Conservation (phyloP, 2,329 filamentous ascomycete species). For the Fusarium sp. region DNA sequence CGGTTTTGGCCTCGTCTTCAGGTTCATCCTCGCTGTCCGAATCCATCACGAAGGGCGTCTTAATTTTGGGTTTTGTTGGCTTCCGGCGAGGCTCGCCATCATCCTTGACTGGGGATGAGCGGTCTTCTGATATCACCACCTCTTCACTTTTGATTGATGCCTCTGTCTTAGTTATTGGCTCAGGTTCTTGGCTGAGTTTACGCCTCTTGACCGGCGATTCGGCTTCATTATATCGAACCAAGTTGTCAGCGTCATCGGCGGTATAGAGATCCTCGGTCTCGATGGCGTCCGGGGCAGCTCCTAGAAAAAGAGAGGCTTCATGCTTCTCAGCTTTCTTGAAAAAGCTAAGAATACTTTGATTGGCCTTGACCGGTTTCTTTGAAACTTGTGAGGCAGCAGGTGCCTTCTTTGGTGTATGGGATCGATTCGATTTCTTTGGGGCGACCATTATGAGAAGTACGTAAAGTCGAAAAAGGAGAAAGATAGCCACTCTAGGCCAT, state of each 20-base stretch:
- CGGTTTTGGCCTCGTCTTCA: constrained; percentile 25
- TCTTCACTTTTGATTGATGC: constrained; percentile 18
- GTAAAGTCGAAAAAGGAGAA: neutral
- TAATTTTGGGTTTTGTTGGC: constrained; percentile 45
- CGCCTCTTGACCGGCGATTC: constrained; percentile 51
- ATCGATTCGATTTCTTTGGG: constrained; percentile 52
- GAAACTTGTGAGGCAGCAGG: constrained; percentile 37
- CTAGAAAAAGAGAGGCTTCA: constrained; percentile 70
- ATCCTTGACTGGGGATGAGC: constrained; percentile 53
- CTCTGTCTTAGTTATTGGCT: constrained; percentile 11
- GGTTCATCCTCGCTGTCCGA: constrained; percentile 67
- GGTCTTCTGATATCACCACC: constrained; percentile 40
- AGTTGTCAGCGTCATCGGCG: constrained; percentile 49
- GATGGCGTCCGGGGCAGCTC: constrained; percentile 41
- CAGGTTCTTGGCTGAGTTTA: constrained; percentile 46
- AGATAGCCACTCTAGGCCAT: neutral
- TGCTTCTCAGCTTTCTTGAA: constrained; percentile 77
- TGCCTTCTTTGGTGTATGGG: constrained; percentile 53
- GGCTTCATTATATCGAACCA: constrained; percentile 53
- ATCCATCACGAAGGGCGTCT: constrained; percentile 76
- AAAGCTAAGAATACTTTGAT: constrained; percentile 79
- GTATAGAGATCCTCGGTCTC: constrained; percentile 48
- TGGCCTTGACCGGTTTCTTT: constrained; percentile 61
- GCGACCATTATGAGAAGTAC: constrained; percentile 51
- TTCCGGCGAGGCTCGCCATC: constrained; percentile 30